phyloP scores from a whole-genome alignment of 805 yeast genomes.

The Candida incommunis region DNA sequence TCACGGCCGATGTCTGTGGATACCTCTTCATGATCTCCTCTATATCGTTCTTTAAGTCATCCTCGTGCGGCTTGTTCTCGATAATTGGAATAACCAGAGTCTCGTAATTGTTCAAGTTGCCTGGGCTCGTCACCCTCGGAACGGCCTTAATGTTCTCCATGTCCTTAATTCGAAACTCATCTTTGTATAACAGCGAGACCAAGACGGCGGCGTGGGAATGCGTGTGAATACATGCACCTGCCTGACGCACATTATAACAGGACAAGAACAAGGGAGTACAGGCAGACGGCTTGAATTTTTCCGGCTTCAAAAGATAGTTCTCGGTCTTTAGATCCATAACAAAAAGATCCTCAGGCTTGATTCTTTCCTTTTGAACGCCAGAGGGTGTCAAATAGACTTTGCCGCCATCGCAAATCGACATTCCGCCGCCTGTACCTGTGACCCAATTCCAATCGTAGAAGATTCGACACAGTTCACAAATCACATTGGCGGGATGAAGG shows the following conservation, averaged over 20 bases:
- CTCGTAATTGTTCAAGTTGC: conserved; percentile 59
- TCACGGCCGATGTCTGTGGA: conserved; percentile 71
- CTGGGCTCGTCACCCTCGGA: conserved; percentile 53
- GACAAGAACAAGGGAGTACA: conserved; percentile 83
- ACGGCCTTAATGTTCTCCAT: conserved; percentile 90
- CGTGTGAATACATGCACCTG: conserved; percentile 91
- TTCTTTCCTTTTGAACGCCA: conserved; percentile 89
- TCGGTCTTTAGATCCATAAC: conserved; percentile 46
- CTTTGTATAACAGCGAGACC: conserved; percentile 53
- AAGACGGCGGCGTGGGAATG: conserved; percentile 85
- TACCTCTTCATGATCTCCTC: conserved; percentile 49
- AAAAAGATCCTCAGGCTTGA: conserved; percentile 70
- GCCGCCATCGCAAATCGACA: conserved; percentile 50
- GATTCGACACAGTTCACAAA: conserved; percentile 64
- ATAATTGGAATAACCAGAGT: conserved; percentile 77
- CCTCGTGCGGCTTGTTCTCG: conserved; percentile 82
- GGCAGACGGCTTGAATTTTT: conserved; percentile 70
- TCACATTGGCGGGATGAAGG: conserved; percentile 68
- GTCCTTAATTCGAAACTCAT: conserved; percentile 61
- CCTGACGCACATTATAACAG: conserved; percentile 49
- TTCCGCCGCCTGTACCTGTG: conserved; percentile 94
- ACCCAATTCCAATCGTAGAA: conserved; percentile 83
- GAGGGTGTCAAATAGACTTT: conserved; percentile 74
- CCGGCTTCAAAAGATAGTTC: conserved; percentile 46
- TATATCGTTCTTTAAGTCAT: conserved; percentile 51